These are phyloP conservation scores for Dictyostelium citrinum DNA, from an alignment of 78 protist species.

Conservation along the genomic window DNA sequence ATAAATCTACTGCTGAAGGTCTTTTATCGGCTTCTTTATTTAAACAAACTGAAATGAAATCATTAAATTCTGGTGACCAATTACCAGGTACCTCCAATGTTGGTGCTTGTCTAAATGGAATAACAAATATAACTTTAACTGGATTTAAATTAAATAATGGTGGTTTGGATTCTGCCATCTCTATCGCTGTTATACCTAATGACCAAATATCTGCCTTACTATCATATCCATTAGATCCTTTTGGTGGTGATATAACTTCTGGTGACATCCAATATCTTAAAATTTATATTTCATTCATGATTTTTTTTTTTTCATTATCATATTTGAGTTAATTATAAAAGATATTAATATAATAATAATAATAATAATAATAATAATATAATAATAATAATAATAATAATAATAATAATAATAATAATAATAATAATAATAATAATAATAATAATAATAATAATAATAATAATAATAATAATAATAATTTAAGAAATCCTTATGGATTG, in stretches of 20 bases:
- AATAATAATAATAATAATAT: background rate
- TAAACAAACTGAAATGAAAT: constrained; percentile 53
- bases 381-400: background rate
- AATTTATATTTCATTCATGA: no score
- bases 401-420: no score
- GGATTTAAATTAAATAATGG: constrained; percentile 88
- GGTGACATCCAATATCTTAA: constrained; percentile 85
- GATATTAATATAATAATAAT: background rate
- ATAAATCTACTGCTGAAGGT: constrained; percentile 47
- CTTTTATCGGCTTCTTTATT: constrained; percentile 69
- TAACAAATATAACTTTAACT: constrained; percentile 85
- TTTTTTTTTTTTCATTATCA: background rate
- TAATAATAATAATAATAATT: no score
- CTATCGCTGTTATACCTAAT: constrained; percentile 92
- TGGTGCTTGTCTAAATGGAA: constrained; percentile 85
- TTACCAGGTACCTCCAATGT: constrained; percentile 62
- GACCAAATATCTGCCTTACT: constrained; percentile 91
- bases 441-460: no score
- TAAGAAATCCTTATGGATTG: background rate
- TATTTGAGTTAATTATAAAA: no score
- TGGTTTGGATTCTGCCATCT: constrained; percentile 89
- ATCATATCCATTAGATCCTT: constrained; percentile 52
- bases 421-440: no score
- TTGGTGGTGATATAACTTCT: constrained; percentile 82
- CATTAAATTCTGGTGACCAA: constrained; percentile 74